These are phyloP conservation scores for Parmales sp. DNA, from an alignment of 108 stramenopile genomes.

Conservation along the genomic window DNA sequence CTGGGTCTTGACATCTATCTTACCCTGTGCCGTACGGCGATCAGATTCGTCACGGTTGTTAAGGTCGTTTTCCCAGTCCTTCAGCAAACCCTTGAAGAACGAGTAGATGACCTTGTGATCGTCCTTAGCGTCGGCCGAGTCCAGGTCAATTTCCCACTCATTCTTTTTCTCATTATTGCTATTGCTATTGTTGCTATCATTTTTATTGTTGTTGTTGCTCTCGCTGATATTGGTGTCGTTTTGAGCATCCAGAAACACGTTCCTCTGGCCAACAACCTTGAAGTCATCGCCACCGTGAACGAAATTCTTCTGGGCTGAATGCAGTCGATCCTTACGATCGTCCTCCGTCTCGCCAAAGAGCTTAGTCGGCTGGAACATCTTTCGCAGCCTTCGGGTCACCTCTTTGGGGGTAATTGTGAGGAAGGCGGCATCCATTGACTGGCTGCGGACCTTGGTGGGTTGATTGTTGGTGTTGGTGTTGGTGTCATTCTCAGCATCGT, in stretches of 20 bases:
- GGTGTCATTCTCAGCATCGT: too few relatives aligned
- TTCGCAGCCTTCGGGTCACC: too few relatives aligned
- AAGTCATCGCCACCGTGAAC: background rate
- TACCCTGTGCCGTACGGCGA: constrained; percentile 51
- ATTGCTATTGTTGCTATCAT: background rate
- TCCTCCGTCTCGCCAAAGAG: background rate
- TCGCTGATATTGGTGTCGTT: background rate
- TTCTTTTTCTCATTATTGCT: background rate
- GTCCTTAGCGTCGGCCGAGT: background rate
- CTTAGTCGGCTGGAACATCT: background rate
- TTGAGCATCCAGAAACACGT: too few relatives aligned
- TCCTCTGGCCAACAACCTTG: background rate
- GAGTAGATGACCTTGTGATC: constrained; percentile 51
- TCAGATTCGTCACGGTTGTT: constrained; percentile 47
- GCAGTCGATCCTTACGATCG: background rate
- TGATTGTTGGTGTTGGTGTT: too few relatives aligned
- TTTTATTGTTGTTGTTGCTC: background rate
- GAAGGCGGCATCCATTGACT: background rate
- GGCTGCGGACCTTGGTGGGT: too few relatives aligned
- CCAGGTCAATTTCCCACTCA: background rate
- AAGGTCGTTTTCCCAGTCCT: constrained; percentile 78
- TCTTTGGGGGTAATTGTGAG: background rate
- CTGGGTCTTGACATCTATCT: constrained; percentile 74
- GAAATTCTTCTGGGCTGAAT: background rate
- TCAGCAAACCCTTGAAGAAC: constrained; percentile 72